Conservation (phyloP, 805 yeast species). For the Hanseniaspora vineae region DNA sequence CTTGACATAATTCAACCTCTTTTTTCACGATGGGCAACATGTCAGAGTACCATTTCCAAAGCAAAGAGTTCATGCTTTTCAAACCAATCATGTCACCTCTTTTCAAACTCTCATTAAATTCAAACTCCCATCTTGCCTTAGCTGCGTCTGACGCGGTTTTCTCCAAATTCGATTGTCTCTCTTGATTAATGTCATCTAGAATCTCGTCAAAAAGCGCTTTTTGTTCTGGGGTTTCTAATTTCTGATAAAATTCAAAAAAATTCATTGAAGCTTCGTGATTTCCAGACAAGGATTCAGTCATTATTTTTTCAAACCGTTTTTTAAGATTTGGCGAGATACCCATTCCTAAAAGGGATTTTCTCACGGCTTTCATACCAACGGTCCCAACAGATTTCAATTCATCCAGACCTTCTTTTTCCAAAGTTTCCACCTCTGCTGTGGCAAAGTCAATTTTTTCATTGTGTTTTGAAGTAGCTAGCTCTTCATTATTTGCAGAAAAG, state of each 20-base stretch:
- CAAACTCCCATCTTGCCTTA: constrained; percentile 77
- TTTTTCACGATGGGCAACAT: constrained; percentile 58
- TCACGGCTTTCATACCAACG: constrained; percentile 63
- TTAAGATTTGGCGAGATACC: constrained; percentile 19
- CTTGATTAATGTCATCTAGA: constrained; percentile 56
- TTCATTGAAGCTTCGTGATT: constrained; percentile 27
- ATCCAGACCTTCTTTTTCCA: constrained; percentile 43
- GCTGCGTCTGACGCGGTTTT: constrained; percentile 69
- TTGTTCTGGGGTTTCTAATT: constrained; percentile 34
- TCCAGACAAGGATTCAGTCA: constrained; percentile 8
- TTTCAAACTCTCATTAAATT: constrained; percentile 50
- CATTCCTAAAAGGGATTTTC: constrained; percentile 55
- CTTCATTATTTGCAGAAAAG: background rate
- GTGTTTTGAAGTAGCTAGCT: background rate
- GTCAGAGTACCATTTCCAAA: constrained; percentile 76
- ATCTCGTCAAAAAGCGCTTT: constrained; percentile 47
- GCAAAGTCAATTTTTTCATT: constrained; percentile 9
- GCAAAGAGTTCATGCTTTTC: constrained; percentile 52
- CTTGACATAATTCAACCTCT: constrained; percentile 47
- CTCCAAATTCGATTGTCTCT: constrained; percentile 69
- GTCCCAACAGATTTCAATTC: constrained; percentile 57
- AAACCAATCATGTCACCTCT: constrained; percentile 41
- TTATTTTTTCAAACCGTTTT: constrained; percentile 20
- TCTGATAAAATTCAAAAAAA: constrained; percentile 53
- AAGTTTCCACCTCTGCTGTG: constrained; percentile 23